Conservation (phyloP, 371 early-diverging fungal genomes). For the Phascolomyces articulosus region DNA sequence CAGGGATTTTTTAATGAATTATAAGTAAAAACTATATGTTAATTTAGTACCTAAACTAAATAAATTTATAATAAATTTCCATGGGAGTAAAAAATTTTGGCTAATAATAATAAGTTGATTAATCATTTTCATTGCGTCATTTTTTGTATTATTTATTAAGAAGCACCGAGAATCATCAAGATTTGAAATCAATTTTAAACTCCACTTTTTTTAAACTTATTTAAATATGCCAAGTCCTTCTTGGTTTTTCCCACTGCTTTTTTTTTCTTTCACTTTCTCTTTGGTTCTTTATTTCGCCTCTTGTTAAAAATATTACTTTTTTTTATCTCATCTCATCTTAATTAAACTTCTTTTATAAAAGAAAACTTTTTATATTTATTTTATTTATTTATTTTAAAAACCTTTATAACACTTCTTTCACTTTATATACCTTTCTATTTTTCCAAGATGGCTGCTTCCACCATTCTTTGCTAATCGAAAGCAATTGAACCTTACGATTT, state of each 20-base stretch:
- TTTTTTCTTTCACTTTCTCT: neutral
- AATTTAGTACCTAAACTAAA: no score
- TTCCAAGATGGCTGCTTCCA: neutral
- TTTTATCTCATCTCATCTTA: neutral
- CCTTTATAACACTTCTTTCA: neutral
- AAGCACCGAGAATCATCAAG: neutral
- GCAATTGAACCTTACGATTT: neutral
- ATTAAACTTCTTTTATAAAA: no score
- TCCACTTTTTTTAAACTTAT: neutral
- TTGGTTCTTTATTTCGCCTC: no score
- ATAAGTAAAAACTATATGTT: no score
- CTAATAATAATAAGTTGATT: neutral
- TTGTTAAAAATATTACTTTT: neutral
- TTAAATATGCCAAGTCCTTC: neutral
- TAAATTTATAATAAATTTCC: no score
- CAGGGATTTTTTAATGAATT: neutral
- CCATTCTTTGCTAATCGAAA: neutral
- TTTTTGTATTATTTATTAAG: slow-evolving; percentile 4
- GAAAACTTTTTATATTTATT: no score
- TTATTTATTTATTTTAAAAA: neutral
- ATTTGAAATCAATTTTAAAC: neutral
- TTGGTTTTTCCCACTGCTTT: neutral
- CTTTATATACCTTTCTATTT: neutral
- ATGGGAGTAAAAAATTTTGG: neutral
- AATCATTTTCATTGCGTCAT: neutral